Evolutionary conservation across 1,284 basidiomycete genomes (phyloP), one percentile per base, ranked within the genome.

Genomic region (Leccinum huronense): DNA sequence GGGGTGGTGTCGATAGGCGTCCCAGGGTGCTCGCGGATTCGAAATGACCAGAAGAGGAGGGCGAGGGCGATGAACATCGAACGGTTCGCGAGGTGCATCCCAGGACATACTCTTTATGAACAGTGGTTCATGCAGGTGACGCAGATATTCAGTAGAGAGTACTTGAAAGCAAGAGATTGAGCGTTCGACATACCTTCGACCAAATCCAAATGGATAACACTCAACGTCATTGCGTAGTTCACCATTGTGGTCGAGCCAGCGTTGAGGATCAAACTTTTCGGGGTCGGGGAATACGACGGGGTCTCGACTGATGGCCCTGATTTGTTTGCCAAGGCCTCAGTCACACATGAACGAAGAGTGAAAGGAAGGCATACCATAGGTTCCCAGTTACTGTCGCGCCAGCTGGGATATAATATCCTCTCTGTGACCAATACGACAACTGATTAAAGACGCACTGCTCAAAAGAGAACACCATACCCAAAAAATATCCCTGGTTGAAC

Each of bases 401-500:
- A 53, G 80, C 80, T 3, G 88, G 87, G 55, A 89, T 89, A 5
- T 79, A 70, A 60, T 85, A 85, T 6, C 80, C 78, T 62, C 80
- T 76, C 85, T 87, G 48, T 45, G 7, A 58, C 36, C 4, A 11
- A 16, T 4, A 19, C 54, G 10, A 53, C 1, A 27, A 14, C 53
- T 34, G 30, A 42, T 23, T 5, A 10, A 19, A 42, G 55, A 19
- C 0, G 3, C 2, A 6, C 1, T n/a, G 31, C 1, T 1, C 11
- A 40, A 14, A 57, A 31, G 42, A 3, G 6, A 31, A 45, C 11
- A 7, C 23, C 33, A 10, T 36, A 65, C 86, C 84, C 84, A 90
- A 27, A 84, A 72, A n/a, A 89, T 81, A 61, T 88, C 86, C 63
- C 81, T 83, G 0, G 84, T 87, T 0, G 86, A 81, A 55, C 82